Base-by-base conservation (phyloP, 1,284 basidiomycete genomes). In the Cryptococcus jaspeensis region DNA sequence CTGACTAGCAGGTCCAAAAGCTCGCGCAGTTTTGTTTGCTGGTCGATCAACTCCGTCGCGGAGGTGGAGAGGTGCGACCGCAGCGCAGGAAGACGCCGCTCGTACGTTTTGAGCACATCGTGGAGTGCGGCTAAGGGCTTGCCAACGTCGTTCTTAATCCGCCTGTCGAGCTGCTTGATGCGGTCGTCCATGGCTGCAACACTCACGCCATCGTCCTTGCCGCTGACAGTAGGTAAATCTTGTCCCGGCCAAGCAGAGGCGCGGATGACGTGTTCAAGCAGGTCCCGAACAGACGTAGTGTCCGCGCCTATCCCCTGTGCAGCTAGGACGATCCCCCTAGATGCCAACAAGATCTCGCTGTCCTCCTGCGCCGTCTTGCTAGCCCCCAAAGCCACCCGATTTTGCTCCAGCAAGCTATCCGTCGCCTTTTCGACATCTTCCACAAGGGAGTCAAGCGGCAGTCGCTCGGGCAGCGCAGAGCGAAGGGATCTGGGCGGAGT, bases 391-490 rank as follows among this genome's bases (percentile, higher is more conserved):
- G 23, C 20, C 13, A 9, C 28, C n/a, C 52, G 44, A 5, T 8
- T 36, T 2, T 23, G 18, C 15, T 53, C 46, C 5, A 44, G n/a
- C n/a, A 60, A 13, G 8, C 22, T 11, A 23, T 44, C 52, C 9
- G 9, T 15, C 9, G 15, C 22, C 5, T 25, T 3, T 18, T 56
- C 58, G 9, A 48, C 44, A 15, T 18, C 35, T n/a, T 55, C 47
- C 6, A 42, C 41, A 20, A 58, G 52, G 13, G 53, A 38, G 18
- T 58, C 56, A 3, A 22, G 22, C 11, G 41, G 11, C 28, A 38
- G n/a, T 5, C 40, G 13, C 13, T 28, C 37, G 11, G 35, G 15
- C 20, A 46, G 8, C 16, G 38, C 46, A 6, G 12, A 13, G 7
- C 47, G 44, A 3, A 58, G 4, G 16, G 15, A 18, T 43, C n/a